Evolutionary conservation across 192 early-diverging fungal species (phyloP).

Genomic region (Backusella tuberculispora): DNA sequence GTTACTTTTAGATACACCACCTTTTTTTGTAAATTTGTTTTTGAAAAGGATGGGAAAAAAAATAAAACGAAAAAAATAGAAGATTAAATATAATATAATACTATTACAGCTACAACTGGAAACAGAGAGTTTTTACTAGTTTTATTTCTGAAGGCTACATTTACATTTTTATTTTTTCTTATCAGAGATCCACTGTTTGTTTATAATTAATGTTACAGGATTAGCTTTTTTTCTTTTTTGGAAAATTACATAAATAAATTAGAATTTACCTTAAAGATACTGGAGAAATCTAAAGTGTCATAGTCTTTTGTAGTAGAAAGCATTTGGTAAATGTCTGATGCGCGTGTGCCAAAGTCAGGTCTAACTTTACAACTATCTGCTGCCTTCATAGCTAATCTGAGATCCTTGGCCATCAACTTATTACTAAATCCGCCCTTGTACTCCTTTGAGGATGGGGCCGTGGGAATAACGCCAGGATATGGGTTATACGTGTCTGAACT

Average conservation of each 20-base stretch:
- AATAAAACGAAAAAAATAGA: slow-evolving; percentile 12
- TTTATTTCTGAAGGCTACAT: too few species aligned
- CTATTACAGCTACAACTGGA: too few species aligned
- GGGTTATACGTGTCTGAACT: slow-evolving; percentile 92
- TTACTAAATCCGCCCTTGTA: slow-evolving; percentile 93
- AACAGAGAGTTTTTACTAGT: too few species aligned
- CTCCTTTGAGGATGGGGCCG: slow-evolving; percentile 74
- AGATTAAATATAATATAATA: neutral
- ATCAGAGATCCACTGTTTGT: too few species aligned
- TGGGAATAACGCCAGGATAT: slow-evolving; percentile 78
- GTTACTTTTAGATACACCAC: neutral
- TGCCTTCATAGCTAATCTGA: slow-evolving; percentile 86
- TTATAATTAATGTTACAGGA: too few species aligned
- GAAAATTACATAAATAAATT: too few species aligned
- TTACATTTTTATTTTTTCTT: too few species aligned
- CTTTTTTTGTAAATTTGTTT: slow-evolving; percentile 17
- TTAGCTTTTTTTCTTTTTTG: too few species aligned
- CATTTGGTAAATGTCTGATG: slow-evolving; percentile 83
- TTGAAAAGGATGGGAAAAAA: slow-evolving; percentile 4
- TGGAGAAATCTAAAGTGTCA: slow-evolving; percentile 84
- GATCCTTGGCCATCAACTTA: slow-evolving; percentile 91
- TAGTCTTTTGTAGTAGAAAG: slow-evolving; percentile 66
- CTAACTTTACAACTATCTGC: slow-evolving; percentile 64
- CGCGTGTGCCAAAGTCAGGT: slow-evolving; percentile 73
- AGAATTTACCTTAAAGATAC: slow-evolving; percentile 61